Percentiles rank a stretch among this genome's conserved stretches.
phyloP scores from a whole-genome alignment of 345 rosid species.

The Ceriops tagal region DNA sequence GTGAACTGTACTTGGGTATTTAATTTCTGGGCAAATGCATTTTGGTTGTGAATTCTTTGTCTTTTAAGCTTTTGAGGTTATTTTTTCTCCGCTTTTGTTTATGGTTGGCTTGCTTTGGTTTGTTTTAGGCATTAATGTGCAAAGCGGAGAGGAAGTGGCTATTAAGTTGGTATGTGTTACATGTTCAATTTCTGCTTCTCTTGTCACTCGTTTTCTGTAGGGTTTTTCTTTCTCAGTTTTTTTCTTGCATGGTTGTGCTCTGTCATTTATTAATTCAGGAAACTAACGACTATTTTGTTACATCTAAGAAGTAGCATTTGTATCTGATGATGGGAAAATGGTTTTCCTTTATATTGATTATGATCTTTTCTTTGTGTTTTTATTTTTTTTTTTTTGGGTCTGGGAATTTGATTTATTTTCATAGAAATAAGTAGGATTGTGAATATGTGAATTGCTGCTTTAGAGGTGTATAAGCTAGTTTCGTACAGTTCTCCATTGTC shows the following conservation, averaged over 20 bases:
- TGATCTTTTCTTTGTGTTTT: too few relatives aligned
- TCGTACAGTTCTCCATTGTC: too few relatives aligned
- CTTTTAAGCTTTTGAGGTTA: neutral
- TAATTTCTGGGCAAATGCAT: neutral
- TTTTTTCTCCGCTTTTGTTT: neutral
- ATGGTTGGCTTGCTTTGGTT: neutral
- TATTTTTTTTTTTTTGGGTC: neutral
- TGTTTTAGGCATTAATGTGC: slow-evolving; percentile 48
- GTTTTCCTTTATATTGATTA: neutral
- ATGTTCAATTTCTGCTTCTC: neutral
- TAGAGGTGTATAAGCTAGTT: too few relatives aligned
- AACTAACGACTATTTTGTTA: neutral
- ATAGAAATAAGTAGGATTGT: neutral
- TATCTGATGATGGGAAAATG: too few relatives aligned
- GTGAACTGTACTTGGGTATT: slow-evolving; percentile 81
- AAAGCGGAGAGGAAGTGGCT: slow-evolving; percentile 66
- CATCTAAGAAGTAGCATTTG: too few relatives aligned
- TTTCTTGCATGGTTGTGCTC: neutral
- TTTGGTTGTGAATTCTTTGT: neutral
- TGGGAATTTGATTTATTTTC: neutral
- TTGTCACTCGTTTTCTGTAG: neutral
- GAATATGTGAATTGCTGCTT: neutral
- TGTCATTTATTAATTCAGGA: neutral
- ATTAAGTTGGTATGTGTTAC: slow-evolving; percentile 53
- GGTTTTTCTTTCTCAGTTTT: neutral